A percentile compares a stretch with the other conserved stretches of the same genome.
Evolutionary conservation across 2,329 filamentous ascomycete species (phyloP).

Genomic region (Fusarium liriodendri): DNA sequence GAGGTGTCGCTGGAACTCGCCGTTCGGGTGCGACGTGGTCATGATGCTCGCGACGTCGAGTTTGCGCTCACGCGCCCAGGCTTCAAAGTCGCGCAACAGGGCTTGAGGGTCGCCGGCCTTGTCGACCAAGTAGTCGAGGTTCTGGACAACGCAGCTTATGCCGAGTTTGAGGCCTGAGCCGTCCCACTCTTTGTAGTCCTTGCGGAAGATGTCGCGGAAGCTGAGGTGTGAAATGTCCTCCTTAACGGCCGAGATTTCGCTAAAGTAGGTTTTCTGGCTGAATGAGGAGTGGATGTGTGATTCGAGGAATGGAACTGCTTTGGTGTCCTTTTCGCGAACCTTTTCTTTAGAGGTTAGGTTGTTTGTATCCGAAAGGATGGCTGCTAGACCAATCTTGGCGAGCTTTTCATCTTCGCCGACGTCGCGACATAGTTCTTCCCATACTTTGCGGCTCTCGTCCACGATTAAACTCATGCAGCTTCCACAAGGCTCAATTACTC

Average conservation of each 20-base stretch:
- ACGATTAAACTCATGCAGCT: slow-evolving; percentile 80
- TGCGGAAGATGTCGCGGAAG: slow-evolving; percentile 76
- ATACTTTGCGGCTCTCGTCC: slow-evolving; percentile 66
- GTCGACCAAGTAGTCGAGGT: slow-evolving; percentile 68
- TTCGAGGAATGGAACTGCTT: slow-evolving; percentile 70
- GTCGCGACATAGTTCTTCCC: slow-evolving; percentile 61
- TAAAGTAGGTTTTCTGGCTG: slow-evolving; percentile 66
- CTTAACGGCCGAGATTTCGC: slow-evolving; percentile 72
- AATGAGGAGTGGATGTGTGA: slow-evolving; percentile 58
- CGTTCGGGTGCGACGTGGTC: slow-evolving; percentile 70
- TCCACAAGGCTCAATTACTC: slow-evolving; percentile 74
- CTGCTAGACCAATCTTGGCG: slow-evolving; percentile 74
- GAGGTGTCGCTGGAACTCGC: slow-evolving; percentile 72
- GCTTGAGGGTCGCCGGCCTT: slow-evolving; percentile 60
- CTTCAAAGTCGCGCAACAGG: slow-evolving; percentile 61
- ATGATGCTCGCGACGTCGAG: slow-evolving; percentile 76
- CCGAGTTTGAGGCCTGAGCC: slow-evolving; percentile 69
- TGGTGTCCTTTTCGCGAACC: slow-evolving; percentile 70
- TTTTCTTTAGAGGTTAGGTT: slow-evolving; percentile 73
- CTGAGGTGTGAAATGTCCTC: slow-evolving; percentile 71
- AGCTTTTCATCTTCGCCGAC: slow-evolving; percentile 65
- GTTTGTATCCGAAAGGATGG: slow-evolving; percentile 79
- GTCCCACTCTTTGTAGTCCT: slow-evolving; percentile 87
- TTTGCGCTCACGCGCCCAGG: slow-evolving; percentile 66
- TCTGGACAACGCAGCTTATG: slow-evolving; percentile 73